phyloP scores from a whole-genome alignment of 2,329 filamentous ascomycete species.

The Fusarium duplospermum region DNA sequence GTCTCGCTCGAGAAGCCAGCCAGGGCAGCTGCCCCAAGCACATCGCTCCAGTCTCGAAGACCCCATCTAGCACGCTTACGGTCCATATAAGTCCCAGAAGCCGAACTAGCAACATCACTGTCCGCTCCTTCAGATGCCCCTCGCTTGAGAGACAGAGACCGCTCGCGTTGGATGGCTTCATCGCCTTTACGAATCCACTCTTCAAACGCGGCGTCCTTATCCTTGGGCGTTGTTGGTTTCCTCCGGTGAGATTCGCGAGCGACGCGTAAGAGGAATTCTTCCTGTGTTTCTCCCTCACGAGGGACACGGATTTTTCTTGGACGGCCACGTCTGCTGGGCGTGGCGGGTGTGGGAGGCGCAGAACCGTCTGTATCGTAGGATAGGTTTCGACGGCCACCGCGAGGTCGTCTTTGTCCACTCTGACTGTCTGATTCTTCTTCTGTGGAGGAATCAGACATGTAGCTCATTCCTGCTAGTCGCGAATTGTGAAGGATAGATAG shows the following conservation, averaged over 20 bases:
- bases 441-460: constrained; percentile 54
- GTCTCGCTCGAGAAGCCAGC: constrained; percentile 75
- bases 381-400: constrained; percentile 44
- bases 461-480: constrained; percentile 61
- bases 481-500: constrained; percentile 77
- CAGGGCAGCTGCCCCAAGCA: constrained; percentile 82
- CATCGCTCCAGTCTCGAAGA: constrained; percentile 84
- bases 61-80: constrained; percentile 52
- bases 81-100: constrained; percentile 33
- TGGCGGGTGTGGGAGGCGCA: constrained; percentile 22
- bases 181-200: constrained; percentile 50
- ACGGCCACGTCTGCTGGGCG: constrained; percentile 49
- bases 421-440: constrained; percentile 51
- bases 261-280: constrained; percentile 60
- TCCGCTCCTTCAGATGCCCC: constrained; percentile 28
- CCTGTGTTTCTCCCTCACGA: constrained; percentile 57
- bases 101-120: constrained; percentile 27
- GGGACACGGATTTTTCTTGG: constrained; percentile 55
- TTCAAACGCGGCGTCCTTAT: constrained; percentile 49
- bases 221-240: constrained; percentile 40
- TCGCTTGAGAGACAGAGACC: constrained; percentile 27
- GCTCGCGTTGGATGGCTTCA: constrained; percentile 36
- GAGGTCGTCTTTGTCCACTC: constrained; percentile 40
- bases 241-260: constrained; percentile 55
- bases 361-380: constrained; percentile 5